Percentiles rank a stretch among this genome's conserved stretches.
These are phyloP conservation scores for Lactarius indigo DNA, from an alignment of 768 basidiomycete genomes.

Conservation along the genomic window DNA sequence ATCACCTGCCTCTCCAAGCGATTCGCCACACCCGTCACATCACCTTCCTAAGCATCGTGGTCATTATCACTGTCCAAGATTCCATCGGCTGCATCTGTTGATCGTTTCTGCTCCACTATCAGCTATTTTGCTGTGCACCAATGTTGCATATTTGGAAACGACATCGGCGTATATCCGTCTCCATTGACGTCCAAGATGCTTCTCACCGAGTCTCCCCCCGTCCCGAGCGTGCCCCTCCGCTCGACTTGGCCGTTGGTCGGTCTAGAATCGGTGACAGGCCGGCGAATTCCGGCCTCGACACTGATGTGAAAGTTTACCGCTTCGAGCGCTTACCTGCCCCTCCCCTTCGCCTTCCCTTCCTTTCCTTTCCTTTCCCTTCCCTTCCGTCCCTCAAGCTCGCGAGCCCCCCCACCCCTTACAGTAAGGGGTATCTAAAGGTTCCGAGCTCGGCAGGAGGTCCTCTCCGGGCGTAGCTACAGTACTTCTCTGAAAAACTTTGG, in stretches of 20 bases:
- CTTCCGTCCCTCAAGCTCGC: background rate
- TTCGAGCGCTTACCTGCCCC: conserved; percentile 1
- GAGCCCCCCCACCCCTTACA: background rate
- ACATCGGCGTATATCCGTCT: background rate
- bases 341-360: background rate
- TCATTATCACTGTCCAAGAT: background rate
- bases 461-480: background rate
- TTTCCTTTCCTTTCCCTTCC: background rate
- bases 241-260: background rate
- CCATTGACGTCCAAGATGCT: background rate
- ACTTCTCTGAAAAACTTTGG: conserved; percentile 10
- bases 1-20: background rate
- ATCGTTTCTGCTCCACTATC: background rate
- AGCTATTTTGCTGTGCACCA: background rate
- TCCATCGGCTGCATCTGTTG: background rate
- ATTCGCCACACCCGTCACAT: background rate
- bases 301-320: background rate
- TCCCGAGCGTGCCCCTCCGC: too few species aligned
- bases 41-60: background rate
- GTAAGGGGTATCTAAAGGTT: conserved; percentile 8
- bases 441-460: conserved; percentile 1
- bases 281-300: background rate
- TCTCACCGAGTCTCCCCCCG: too few species aligned
- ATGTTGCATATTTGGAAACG: background rate
- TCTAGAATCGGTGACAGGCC: conserved; percentile 16